A percentile compares a stretch with the other conserved stretches of the same genome.
Evolutionary conservation across 345 rosid genomes (phyloP).

Genomic region (Euphorbia peplus): DNA sequence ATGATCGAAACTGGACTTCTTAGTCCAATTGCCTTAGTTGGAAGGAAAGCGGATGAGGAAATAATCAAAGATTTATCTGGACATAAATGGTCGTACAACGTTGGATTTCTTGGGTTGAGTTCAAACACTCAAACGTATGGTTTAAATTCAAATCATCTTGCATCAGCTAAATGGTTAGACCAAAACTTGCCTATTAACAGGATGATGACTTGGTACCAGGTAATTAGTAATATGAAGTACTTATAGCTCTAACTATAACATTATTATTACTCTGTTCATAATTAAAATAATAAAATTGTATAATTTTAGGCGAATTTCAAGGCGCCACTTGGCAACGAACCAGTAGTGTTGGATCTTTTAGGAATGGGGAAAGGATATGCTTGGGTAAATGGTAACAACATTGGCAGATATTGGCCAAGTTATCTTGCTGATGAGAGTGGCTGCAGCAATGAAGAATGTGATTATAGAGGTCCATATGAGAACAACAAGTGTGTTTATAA

Average conservation of each 20-base stretch:
- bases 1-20: slow-evolving; percentile 1
- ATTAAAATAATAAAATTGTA: too few species aligned
- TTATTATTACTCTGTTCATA: too few species aligned
- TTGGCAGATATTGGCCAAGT: slow-evolving; percentile 27
- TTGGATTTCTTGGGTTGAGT: slow-evolving; percentile 16
- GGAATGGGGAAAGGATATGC: slow-evolving; percentile 23
- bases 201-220: slow-evolving; percentile 26
- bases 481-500: slow-evolving; percentile 26
- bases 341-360: slow-evolving; percentile 15
- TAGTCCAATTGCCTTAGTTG: slow-evolving; percentile 18
- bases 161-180: background rate
- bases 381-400: slow-evolving; percentile 25
- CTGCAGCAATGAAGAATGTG: slow-evolving; percentile 12
- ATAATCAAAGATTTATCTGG: slow-evolving; percentile 16
- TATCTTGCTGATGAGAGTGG: slow-evolving; percentile 12
- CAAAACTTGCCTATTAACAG: slow-evolving; percentile 10
- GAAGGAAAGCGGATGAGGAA: slow-evolving; percentile 10
- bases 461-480: slow-evolving; percentile 17
- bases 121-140: background rate
- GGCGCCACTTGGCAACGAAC: slow-evolving; percentile 19
- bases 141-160: background rate
- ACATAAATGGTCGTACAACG: slow-evolving; percentile 17
- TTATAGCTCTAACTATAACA: too few species aligned
- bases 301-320: slow-evolving; percentile 11
- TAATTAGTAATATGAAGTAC: background rate